A percentile compares a stretch with the other conserved stretches of the same genome.
phyloP scores from a whole-genome alignment of 176 grass and related monocot genomes.

The Rhynchospora pubera region DNA sequence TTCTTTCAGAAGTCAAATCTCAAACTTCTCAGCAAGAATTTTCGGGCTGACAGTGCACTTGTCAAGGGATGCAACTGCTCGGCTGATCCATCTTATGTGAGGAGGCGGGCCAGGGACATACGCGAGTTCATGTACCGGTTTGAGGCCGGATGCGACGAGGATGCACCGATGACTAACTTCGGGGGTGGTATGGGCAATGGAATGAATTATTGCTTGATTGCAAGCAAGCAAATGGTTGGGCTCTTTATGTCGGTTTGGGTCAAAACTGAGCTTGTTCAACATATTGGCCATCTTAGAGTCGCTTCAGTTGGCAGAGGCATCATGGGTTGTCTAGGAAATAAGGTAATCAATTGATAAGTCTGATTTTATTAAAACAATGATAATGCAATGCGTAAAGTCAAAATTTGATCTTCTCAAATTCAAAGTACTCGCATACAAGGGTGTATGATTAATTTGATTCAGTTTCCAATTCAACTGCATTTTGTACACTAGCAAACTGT shows the following conservation, averaged over 20 bases:
- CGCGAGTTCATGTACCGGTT: conserved; percentile 72
- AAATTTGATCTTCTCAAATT: background rate
- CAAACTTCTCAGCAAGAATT: conserved; percentile 62
- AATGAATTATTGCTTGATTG: conserved; percentile 64
- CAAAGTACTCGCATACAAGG: background rate
- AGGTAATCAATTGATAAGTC: conserved; percentile 26
- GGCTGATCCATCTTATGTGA: conserved; percentile 31
- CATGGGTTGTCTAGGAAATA: conserved; percentile 89
- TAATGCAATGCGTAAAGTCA: background rate
- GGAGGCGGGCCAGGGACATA: conserved; percentile 45
- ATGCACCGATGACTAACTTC: background rate
- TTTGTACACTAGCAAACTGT: background rate
- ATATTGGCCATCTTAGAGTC: conserved; percentile 68
- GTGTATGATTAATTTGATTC: background rate
- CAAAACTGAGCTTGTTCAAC: conserved; percentile 63
- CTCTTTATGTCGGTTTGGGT: conserved; percentile 90
- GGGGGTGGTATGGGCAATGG: background rate
- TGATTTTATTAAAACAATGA: background rate
- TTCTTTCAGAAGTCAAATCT: conserved; percentile 53
- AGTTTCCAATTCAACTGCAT: background rate
- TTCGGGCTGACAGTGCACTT: conserved; percentile 54
- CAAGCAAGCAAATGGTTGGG: conserved; percentile 90
- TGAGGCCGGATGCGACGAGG: conserved; percentile 31
- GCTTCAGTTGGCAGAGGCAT: conserved; percentile 66
- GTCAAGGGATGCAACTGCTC: conserved; percentile 83